These are phyloP conservation scores for Clarireedia hainanense DNA, from an alignment of 2,329 filamentous ascomycete genomes.

Conservation along the genomic window DNA sequence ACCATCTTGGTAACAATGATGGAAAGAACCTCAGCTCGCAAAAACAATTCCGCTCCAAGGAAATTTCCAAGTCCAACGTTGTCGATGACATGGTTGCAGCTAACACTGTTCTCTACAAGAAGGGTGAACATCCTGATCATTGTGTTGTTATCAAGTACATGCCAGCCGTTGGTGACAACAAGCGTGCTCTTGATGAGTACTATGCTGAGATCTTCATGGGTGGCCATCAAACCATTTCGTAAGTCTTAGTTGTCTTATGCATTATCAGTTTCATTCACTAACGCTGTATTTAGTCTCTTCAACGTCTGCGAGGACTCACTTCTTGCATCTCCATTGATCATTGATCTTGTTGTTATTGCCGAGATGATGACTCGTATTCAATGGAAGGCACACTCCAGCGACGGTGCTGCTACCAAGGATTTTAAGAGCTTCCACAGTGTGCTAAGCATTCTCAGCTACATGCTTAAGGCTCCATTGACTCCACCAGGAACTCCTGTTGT, in stretches of 20 bases:
- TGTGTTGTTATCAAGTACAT: constrained; percentile 99
- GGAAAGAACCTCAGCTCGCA: constrained; percentile 98
- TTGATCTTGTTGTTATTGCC: constrained; percentile 84
- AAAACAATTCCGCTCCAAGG: constrained; percentile 98
- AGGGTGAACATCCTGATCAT: constrained; percentile 93
- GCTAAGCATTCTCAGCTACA: constrained; percentile 94
- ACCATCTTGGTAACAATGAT: constrained; percentile 98
- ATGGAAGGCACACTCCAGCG: constrained; percentile 62
- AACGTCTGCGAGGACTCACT: constrained; percentile 99
- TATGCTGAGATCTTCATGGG: constrained; percentile 99
- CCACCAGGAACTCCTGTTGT: constrained; percentile 92
- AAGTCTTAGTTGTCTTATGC: constrained; percentile 29
- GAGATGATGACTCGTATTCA: constrained; percentile 99
- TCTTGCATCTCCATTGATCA: constrained; percentile 90
- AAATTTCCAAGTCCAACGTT: constrained; percentile 98
- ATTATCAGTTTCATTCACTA: constrained; percentile 13
- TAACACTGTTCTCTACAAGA: constrained; percentile 82
- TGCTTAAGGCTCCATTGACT: constrained; percentile 93
- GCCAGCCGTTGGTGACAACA: constrained; percentile 97
- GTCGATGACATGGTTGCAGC: constrained; percentile 99
- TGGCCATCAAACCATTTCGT: constrained; percentile 93
- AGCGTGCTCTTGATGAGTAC: constrained; percentile 97
- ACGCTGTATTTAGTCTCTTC: constrained; percentile 58
- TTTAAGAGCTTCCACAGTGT: constrained; percentile 97
- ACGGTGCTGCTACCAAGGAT: constrained; percentile 48